These are phyloP conservation scores for Colletotrichum gloeosporioides DNA, from an alignment of 2,329 filamentous ascomycete genomes.

Conservation along the genomic window DNA sequence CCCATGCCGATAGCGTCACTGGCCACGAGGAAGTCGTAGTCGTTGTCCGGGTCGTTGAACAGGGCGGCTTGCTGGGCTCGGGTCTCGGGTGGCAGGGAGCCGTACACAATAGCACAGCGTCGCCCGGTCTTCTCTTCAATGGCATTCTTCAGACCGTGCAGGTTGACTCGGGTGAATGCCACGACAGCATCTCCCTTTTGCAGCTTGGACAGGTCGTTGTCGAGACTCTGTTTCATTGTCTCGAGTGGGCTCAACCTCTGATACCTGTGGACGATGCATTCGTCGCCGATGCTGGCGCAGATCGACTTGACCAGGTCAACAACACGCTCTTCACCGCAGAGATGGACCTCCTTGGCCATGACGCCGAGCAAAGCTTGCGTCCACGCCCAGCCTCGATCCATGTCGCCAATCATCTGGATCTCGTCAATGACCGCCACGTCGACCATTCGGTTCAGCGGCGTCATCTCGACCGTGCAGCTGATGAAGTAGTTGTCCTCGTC, in stretches of 20 bases:
- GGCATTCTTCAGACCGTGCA: constrained; percentile 79
- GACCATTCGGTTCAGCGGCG: constrained; percentile 58
- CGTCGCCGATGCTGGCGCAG: constrained; percentile 81
- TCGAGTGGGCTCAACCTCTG: constrained; percentile 80
- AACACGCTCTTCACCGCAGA: constrained; percentile 88
- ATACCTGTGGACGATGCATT: constrained; percentile 82
- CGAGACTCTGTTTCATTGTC: constrained; percentile 67
- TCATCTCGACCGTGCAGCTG: constrained; percentile 95
- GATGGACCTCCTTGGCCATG: constrained; percentile 85
- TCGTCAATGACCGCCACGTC: constrained; percentile 98
- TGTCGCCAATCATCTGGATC: constrained; percentile 93
- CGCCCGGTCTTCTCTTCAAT: constrained; percentile 79
- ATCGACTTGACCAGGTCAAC: constrained; percentile 80
- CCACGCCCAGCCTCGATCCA: constrained; percentile 90
- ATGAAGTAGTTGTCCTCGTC: constrained; percentile 64
- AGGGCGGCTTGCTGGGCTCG: constrained; percentile 87
- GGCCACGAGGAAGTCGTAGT: constrained; percentile 93
- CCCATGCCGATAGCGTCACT: constrained; percentile 99
- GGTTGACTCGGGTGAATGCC: constrained; percentile 79
- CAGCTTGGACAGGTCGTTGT: constrained; percentile 68
- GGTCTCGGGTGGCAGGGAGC: constrained; percentile 88
- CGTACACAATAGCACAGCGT: constrained; percentile 92
- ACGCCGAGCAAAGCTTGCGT: constrained; percentile 88
- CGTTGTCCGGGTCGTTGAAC: constrained; percentile 95
- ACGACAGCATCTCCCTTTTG: constrained; percentile 92